A percentile compares a stretch with the other conserved stretches of the same genome.
Evolutionary conservation across 2,329 filamentous ascomycete genomes (phyloP).

Genomic region (Fusarium humuli): DNA sequence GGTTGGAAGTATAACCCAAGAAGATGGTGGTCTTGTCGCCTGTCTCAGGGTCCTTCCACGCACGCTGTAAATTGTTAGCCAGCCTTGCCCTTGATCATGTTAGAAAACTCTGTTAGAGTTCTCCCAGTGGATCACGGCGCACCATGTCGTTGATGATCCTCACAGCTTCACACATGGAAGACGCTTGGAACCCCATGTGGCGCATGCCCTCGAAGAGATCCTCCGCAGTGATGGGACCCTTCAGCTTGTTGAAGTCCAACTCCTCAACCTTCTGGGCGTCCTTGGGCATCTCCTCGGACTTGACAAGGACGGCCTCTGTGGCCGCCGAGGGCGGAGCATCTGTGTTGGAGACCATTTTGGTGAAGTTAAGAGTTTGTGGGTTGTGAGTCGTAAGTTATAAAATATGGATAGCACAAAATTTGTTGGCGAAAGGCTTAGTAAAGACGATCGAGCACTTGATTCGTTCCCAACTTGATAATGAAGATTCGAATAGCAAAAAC

Average conservation of each 20-base stretch:
- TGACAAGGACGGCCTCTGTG: constrained; percentile 85
- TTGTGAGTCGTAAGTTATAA: constrained; percentile 3
- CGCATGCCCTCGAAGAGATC: constrained; percentile 86
- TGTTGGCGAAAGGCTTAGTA: not conserved
- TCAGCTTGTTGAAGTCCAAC: constrained; percentile 89
- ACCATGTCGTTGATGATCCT: constrained; percentile 98
- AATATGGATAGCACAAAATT: constrained; percentile 16
- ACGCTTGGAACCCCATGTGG: constrained; percentile 80
- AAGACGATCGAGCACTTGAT: not conserved
- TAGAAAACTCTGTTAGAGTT: not conserved
- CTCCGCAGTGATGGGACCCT: constrained; percentile 82
- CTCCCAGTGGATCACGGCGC: constrained; percentile 7
- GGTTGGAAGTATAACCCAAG: constrained; percentile 95
- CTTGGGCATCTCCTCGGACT: constrained; percentile 83
- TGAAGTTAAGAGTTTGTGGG: not conserved
- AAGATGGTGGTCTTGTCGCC: constrained; percentile 90
- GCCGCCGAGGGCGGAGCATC: constrained; percentile 69
- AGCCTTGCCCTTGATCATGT: not conserved
- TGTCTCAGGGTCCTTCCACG: constrained; percentile 84
- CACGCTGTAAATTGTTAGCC: constrained; percentile 61
- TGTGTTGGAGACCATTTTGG: constrained; percentile 47
- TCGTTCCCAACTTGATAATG: not conserved
- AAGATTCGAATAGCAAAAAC: not conserved
- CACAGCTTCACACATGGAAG: constrained; percentile 85
- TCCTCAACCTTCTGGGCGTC: constrained; percentile 86